Percentiles rank a stretch among this genome's conserved stretches.
These are phyloP conservation scores for Candida montana DNA, from an alignment of 805 yeast genomes.

Conservation along the genomic window DNA sequence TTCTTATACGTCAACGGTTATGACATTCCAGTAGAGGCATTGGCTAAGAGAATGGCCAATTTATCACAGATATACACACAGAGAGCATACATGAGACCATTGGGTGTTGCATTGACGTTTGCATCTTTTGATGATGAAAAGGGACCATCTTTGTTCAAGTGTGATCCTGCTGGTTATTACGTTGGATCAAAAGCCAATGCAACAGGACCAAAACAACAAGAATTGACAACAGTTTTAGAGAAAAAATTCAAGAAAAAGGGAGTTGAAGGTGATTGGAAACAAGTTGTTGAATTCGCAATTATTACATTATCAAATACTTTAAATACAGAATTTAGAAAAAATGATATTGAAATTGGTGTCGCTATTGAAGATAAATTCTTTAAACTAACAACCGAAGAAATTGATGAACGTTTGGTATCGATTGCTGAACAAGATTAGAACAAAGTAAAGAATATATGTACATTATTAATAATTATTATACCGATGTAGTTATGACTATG, in stretches of 20 bases:
- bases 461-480: no score
- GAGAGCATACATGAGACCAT: constrained; percentile 97
- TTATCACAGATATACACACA: constrained; percentile 94
- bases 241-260: constrained; percentile 79
- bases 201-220: constrained; percentile 97
- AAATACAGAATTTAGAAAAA: constrained; percentile 90
- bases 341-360: constrained; percentile 90
- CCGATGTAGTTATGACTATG: no score
- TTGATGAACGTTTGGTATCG: constrained; percentile 88
- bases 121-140: constrained; percentile 81
- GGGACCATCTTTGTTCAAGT: constrained; percentile 87
- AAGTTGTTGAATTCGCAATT: constrained; percentile 85
- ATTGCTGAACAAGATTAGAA: constrained; percentile 91
- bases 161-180: constrained; percentile 97
- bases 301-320: constrained; percentile 79
- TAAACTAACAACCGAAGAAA: constrained; percentile 73
- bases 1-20: constrained; percentile 92
- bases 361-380: constrained; percentile 70
- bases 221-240: constrained; percentile 83
- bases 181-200: constrained; percentile 88
- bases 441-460: no score
- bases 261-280: constrained; percentile 80
- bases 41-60: constrained; percentile 94
- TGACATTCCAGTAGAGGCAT: constrained; percentile 91
- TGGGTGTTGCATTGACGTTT: constrained; percentile 90